Base-by-base conservation (phyloP, 192 early-diverging fungal genomes). In the Coemansia pectinata region DNA sequence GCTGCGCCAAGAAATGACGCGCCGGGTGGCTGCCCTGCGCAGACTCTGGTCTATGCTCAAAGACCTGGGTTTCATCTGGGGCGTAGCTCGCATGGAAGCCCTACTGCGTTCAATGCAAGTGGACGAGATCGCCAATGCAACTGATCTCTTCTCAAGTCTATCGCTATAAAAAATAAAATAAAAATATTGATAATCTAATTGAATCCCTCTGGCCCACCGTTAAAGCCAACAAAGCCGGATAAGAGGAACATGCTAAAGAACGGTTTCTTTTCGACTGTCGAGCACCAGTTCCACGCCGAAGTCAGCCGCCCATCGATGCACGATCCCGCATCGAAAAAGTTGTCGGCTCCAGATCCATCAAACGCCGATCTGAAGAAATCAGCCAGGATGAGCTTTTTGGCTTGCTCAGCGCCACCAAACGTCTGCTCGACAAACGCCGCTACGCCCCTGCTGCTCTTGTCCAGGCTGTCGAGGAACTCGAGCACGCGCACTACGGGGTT, bases 361-460 rank as follows among this genome's bases (percentile, higher is more conserved):
- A 99, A 99, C 0, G 92, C 97, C 65, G 91, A 90, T 25, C 92
- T 85, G 90, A 99, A 99, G 74, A 99, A 99, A 65, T 99, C 96
- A 0, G 86, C 88, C 71, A 95, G 76, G 45, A 99, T 94, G 21
- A 71, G 77, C 74, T 94, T 94, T 36, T 78, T 87, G 23, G 91
- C 81, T 14, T 77, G 62, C 29, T 88, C 89, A 0, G 86, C 71
- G 7, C 88, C 85, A 40, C 88, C 91, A 80, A 93, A 97, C 15
- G 86, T 82, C 15, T 73, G 66, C 14, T 92, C 76, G 42, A 99
- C 82, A 55, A 95, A 96, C 34, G 78, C 45, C 11, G 70, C 66
- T 15, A 96, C 75, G 2, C 88, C 91, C 6, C 76, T 74, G 29
- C 81, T 72, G 23, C 65, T n/a, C 19, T 39, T 9, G 15, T 47